These are phyloP conservation scores for Phytophthora uliginosa DNA, from an alignment of 352 stramenopile genomes.

Conservation along the genomic window DNA sequence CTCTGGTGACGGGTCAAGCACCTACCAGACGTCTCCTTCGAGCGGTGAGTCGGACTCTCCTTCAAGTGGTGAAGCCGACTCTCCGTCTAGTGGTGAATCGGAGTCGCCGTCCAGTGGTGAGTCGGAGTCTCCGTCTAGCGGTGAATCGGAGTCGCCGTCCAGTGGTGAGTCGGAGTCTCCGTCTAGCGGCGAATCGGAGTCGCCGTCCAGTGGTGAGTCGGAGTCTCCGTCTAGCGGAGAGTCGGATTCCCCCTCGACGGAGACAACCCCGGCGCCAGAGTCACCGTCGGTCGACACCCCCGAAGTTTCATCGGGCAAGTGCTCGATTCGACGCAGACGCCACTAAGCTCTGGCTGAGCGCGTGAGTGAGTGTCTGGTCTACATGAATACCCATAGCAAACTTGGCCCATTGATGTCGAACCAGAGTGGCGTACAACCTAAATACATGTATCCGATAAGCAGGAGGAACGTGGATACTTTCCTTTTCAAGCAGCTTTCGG, in stretches of 20 bases:
- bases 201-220: constrained; percentile 9
- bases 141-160: constrained; percentile 5
- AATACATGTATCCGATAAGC: background rate
- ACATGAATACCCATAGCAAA: constrained; percentile 17
- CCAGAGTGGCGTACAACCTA: constrained; percentile 22
- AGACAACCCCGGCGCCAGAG: constrained; percentile 12
- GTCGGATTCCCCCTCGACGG: constrained; percentile 8
- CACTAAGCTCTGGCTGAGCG: constrained; percentile 18
- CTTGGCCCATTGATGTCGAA: background rate
- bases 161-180: constrained; percentile 18
- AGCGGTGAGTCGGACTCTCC: constrained; percentile 20
- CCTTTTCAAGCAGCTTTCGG: background rate
- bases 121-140: constrained; percentile 9
- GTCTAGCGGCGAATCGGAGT: constrained; percentile 16
- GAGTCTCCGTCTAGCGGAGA: background rate
- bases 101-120: constrained; percentile 1
- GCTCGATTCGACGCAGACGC: constrained; percentile 26
- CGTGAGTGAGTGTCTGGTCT: background rate
- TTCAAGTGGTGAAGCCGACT: constrained; percentile 12
- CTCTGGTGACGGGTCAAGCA: constrained; percentile 17
- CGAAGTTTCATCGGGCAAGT: constrained; percentile 18
- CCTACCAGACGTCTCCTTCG: constrained; percentile 21
- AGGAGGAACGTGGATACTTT: background rate
- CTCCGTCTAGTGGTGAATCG: constrained; percentile 7
- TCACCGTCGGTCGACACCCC: constrained; percentile 27